phyloP scores from a whole-genome alignment of 2,329 filamentous ascomycete species.

The Albifimbria verrucaria region DNA sequence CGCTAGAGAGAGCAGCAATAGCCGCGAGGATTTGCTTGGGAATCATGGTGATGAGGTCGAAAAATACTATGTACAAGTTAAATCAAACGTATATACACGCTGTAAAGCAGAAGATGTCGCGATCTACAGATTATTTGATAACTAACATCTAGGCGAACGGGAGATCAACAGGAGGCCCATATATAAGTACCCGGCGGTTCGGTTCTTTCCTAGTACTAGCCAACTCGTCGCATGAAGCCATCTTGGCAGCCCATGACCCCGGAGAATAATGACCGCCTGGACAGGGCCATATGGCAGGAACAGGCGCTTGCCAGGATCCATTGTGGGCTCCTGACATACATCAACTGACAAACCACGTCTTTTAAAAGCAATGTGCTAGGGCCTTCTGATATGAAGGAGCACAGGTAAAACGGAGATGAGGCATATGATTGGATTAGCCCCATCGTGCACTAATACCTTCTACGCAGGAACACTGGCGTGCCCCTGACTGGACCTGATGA shows the following conservation, averaged over 20 bases:
- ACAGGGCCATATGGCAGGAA: too few species aligned
- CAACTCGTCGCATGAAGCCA: background rate
- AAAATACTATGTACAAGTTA: constrained; percentile 1
- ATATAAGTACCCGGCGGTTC: background rate
- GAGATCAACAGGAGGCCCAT: background rate
- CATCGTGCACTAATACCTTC: too few species aligned
- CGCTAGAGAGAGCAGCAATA: background rate
- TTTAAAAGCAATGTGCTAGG: background rate
- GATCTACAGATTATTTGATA: too few species aligned
- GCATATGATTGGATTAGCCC: background rate
- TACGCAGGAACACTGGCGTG: too few species aligned
- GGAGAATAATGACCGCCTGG: background rate
- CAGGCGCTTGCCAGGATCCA: too few species aligned
- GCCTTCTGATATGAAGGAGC: background rate
- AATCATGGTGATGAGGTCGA: background rate
- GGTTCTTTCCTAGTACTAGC: background rate
- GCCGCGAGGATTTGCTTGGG: background rate
- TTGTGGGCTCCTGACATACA: background rate
- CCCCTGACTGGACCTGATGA: background rate
- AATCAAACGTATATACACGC: too few species aligned
- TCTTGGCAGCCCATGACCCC: background rate
- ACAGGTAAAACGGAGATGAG: background rate
- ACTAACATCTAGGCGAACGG: too few species aligned
- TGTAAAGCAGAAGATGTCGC: too few species aligned
- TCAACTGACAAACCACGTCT: background rate